Evolutionary conservation across 495 filamentous ascomycete species (phyloP).

Genomic region (Aspergillus panamensis): DNA sequence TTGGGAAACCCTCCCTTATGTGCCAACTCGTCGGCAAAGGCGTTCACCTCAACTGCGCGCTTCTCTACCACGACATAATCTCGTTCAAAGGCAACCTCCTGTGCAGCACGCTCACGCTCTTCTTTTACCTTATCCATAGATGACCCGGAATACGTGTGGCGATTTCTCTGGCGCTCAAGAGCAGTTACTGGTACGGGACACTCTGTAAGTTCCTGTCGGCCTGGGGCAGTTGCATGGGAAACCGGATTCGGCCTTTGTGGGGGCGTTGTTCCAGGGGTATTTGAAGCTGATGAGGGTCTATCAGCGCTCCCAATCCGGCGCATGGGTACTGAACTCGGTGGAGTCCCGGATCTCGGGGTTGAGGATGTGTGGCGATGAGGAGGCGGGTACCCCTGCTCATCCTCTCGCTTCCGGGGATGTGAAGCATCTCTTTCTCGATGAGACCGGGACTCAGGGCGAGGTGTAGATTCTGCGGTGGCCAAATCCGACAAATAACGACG

Average conservation of each 20-base stretch:
- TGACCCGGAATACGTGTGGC: constrained; percentile 46
- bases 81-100: constrained; percentile 83
- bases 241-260: constrained; percentile 42
- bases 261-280: constrained; percentile 21
- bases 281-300: constrained; percentile 29
- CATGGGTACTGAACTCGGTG: constrained; percentile 34
- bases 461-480: constrained; percentile 10
- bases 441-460: constrained; percentile 30
- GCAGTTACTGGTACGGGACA: constrained; percentile 30
- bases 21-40: constrained; percentile 90
- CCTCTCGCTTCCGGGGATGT: constrained; percentile 25
- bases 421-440: constrained; percentile 26
- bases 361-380: constrained; percentile 24
- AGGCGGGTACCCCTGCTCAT: constrained; percentile 25
- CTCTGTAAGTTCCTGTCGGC: constrained; percentile 50
- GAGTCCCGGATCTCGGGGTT: constrained; percentile 37
- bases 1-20: constrained; percentile 50
- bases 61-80: constrained; percentile 98
- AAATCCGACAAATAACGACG: constrained; percentile 25
- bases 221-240: constrained; percentile 58
- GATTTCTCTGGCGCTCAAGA: constrained; percentile 51
- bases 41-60: constrained; percentile 90
- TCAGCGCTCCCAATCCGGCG: constrained; percentile 41
- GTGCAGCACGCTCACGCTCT: constrained; percentile 70
- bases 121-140: constrained; percentile 45